Evolutionary conservation across 78 protist species (phyloP), one percentile per base, ranked within the genome.

Genomic region (Monosiga brevicollis): DNA sequence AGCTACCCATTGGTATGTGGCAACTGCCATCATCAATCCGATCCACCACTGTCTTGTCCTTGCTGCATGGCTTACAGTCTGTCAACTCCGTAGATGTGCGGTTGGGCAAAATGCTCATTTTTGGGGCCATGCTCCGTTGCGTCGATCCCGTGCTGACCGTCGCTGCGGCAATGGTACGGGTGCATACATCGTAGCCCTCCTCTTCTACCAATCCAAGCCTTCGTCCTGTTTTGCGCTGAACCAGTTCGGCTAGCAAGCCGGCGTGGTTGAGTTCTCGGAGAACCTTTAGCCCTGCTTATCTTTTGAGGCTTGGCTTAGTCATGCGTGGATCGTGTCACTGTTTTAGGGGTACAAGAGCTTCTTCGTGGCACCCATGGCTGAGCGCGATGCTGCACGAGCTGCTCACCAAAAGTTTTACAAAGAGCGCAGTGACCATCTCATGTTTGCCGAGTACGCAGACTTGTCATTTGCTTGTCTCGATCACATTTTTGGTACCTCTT

Each of bases 131-230:
- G 25, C 24, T 88, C 32, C 1, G 22, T 36, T 88, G 92, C 74
- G 78, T 91, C 43, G 87, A 87, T 41, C 94, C 91, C 35, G 49
- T 81, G 35, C 83, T 89, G 76, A 86, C 90, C 29, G 83, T 91
- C 62, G 94, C 94, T 0, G 94, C 91, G 37, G 36, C 75, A 23
- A 29, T 86, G 37, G 70, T 49, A 15, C 62, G 62, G 6, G 62
- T 49, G 62, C 15, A 15, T 49, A 49, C 15, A 15, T 49, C n/a
- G n/a, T n/a, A n/a, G n/a, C n/a, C n/a, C n/a, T n/a, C n/a, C n/a
- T n/a, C n/a, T n/a, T n/a, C n/a, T n/a, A n/a, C n/a, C n/a, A n/a
- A n/a, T n/a, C n/a, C n/a, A n/a, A n/a, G n/a, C n/a, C n/a, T n/a
- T n/a, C n/a, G n/a, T n/a, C n/a, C n/a, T n/a, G n/a, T n/a, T n/a